Conservation (phyloP, 2,329 filamentous ascomycete species). For the Cryphonectria japonica region DNA sequence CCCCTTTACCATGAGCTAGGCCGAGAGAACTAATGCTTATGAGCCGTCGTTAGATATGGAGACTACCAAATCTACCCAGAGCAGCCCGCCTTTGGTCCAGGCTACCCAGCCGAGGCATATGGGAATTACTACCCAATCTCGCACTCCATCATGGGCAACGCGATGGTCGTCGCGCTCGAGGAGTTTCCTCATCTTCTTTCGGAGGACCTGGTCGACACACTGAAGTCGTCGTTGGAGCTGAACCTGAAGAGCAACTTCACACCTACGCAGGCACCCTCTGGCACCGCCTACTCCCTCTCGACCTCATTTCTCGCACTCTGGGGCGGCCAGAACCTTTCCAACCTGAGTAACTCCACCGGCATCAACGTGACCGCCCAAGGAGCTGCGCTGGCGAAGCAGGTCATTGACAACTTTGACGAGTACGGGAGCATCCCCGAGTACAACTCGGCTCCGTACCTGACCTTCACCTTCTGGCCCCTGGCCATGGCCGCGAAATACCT, state of each 20-base stretch:
- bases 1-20: neutral
- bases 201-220: neutral
- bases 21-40: neutral
- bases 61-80: conserved; percentile 9
- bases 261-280: neutral
- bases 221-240: neutral
- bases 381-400: conserved; percentile 6
- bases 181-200: conserved; percentile 55
- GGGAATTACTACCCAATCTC: conserved; percentile 66
- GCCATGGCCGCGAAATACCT: neutral
- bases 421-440: conserved; percentile 4
- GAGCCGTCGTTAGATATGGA: neutral
- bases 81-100: neutral
- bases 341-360: neutral
- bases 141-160: conserved; percentile 64
- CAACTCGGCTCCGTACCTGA: conserved; percentile 4
- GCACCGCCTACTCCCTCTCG: conserved; percentile 6
- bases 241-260: conserved; percentile 12
- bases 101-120: conserved; percentile 45
- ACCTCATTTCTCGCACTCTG: conserved; percentile 3
- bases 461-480: conserved; percentile 7
- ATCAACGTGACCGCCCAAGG: neutral
- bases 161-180: conserved; percentile 61
- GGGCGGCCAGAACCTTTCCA: conserved; percentile 2
- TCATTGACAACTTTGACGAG: conserved; percentile 3